Base-by-base conservation (phyloP, 228 moss, liverwort and hornwort species). In the Sphagnum fallax region DNA sequence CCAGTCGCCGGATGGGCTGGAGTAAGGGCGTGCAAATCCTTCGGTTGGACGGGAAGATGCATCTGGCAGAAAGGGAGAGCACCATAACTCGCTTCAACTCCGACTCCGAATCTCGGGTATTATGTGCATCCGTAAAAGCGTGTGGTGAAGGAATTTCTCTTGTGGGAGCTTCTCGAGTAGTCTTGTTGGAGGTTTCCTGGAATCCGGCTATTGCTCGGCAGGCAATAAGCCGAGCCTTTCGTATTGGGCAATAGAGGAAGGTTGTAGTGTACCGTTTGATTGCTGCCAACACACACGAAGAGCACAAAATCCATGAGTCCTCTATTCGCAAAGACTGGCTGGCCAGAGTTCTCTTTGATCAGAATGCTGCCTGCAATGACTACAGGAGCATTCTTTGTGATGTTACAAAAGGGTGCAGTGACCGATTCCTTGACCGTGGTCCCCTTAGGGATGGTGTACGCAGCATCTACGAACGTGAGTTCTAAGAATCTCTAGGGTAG, bases 81-180 rank as follows among this genome's bases (percentile, higher is more conserved):
- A 70, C 77, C 0, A 84, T 92, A 6, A 60, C 72, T 13, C 67
- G 61, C 10, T 91, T 94, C 52, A 93, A 93, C 66, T 47, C 4
- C 5, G 75, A 80, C 15, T 50, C 69, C 0, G 75, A 84, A 16
- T 74, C 72, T 0, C 73, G 69, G 9, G 85, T 98, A 67, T 18
- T 98, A 16, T 76, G 92, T 60, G 98, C 87, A 6, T 98, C 94
- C 6, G 92, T 88, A 6, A 90, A 89, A 76, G 98, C 98, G 0
- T 98, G 98, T 74, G 93, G 93, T 53, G 98, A 98, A 76, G 98
- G 98, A 1, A 89, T 98, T 4, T 91, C 82, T 16, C 78, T 98
- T 0, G 87, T 94, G 5, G 98, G 91, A 48, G 98, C 94, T 52
- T 92, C 92, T 3, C 76, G 98, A 16, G 90, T 98, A 7, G 87